Evolutionary conservation across 2,329 filamentous ascomycete species (phyloP), one percentile per base, ranked within the genome.

Genomic region (Epichloe gansuensis): DNA sequence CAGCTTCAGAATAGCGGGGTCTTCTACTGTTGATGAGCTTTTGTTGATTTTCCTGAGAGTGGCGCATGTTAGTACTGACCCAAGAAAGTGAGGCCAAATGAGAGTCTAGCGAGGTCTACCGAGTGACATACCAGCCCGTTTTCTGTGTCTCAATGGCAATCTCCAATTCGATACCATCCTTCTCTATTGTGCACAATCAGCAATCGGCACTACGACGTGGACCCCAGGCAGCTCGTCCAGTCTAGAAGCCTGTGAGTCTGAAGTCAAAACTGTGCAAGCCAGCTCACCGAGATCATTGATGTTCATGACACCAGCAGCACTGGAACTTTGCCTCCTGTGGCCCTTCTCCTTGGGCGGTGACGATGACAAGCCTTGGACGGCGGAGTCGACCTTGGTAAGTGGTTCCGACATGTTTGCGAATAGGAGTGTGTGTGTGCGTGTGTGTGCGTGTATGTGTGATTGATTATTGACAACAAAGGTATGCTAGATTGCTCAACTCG

Each of bases 361-460:
- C 63, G 80, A 78, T 60, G 81, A 79, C 63, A 91, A 71, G 70
- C 88, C 88, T 67, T 89, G 83, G 66, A 94, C 82, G 75, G 88
- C 89, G 55, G 91, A 95, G 72, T 96, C 91, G 75, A 95, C 83
- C 77, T 94, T 95, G 72, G 80, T 79, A 67, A 95, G 81, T 64
- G 85, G 80, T 69, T 71, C 68, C 57, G 67, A 62, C 68, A 70
- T 71, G 62, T 52, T 66, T 58, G 54, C n/a, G 45, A 28, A 38
- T 12, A 52, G 48, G 42, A 31, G 3, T 31, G 28, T 9, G 28
- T 31, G 23, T 54, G 37, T 43, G 37, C 34, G 42, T 42, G 4
- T 37, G 34, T 41, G 25, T 42, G 47, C 17, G 17, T 2, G 17
- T 2, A 21, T 21, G 17, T 21, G 17, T 21, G 17, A 21, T 21